Conservation (phyloP, 345 rosid species). For the Eucalyptus tenuipes region DNA sequence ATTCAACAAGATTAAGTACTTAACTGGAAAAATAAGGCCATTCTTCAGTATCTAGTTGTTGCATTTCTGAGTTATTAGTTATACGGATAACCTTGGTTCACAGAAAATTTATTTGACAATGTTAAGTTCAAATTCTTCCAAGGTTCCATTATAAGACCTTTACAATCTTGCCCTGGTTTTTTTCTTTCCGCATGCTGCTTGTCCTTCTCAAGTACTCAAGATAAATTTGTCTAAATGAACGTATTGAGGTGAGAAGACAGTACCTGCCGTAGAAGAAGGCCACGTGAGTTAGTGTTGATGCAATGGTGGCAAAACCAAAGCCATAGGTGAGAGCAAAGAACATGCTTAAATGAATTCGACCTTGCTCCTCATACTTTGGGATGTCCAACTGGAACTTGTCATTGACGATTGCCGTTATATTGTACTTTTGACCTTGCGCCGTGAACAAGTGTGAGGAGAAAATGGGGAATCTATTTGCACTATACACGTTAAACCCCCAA, state of each 20-base stretch:
- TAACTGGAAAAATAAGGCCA: not conserved
- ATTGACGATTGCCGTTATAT: conserved; percentile 61
- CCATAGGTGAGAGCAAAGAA: conserved; percentile 77
- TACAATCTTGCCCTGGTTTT: not conserved
- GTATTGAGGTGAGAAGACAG: not conserved
- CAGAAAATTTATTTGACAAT: not conserved
- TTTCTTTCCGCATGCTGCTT: not conserved
- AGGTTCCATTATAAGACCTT: not conserved
- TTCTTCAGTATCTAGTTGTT: not conserved
- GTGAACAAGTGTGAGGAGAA: conserved; percentile 80
- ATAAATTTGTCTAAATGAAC: not conserved
- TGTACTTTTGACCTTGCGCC: conserved; percentile 40
- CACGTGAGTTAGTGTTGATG: conserved; percentile 74
- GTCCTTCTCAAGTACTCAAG: not conserved
- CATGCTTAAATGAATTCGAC: conserved; percentile 72
- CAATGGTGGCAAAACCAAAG: conserved; percentile 85
- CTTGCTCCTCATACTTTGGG: conserved; percentile 48
- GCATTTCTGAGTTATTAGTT: not conserved
- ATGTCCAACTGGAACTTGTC: conserved; percentile 61
- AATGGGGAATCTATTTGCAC: conserved; percentile 61
- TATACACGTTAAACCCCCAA: conserved; percentile 60
- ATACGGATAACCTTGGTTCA: not conserved
- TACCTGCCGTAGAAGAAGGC: conserved; percentile 91
- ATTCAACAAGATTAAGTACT: not conserved
- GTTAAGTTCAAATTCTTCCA: not conserved